Evolutionary conservation across 225 moss, liverwort and hornwort species (phyloP).

Genomic region (Thuidium tamariscinum): DNA sequence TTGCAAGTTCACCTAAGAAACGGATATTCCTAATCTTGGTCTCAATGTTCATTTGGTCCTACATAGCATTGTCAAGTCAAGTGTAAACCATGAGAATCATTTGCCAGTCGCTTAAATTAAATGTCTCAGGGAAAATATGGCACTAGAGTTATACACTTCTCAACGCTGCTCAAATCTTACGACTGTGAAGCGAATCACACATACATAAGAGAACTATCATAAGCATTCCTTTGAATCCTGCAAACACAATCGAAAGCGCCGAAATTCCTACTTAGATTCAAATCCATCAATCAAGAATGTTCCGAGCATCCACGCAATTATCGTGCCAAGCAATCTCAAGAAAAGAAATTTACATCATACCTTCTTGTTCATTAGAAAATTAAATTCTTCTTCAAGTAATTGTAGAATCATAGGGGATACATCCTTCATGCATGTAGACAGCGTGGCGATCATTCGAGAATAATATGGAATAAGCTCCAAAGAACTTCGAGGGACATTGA

Average conservation of each 20-base stretch:
- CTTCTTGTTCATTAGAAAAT: constrained; percentile 97
- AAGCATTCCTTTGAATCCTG: neutral
- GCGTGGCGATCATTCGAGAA: constrained; percentile 98
- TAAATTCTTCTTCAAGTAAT: constrained; percentile 90
- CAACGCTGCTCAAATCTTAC: neutral
- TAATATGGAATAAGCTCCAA: constrained; percentile 95
- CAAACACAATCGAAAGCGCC: neutral
- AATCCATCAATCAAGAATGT: neutral
- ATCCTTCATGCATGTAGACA: constrained; percentile 98
- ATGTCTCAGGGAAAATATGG: neutral
- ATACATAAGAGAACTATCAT: neutral
- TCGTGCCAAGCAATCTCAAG: neutral
- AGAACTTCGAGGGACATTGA: constrained; percentile 90
- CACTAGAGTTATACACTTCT: neutral
- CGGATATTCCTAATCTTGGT: constrained; percentile 98
- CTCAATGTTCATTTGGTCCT: constrained; percentile 99
- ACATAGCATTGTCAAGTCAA: constrained; percentile 7
- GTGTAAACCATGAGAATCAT: neutral
- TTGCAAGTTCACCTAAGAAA: constrained; percentile 87
- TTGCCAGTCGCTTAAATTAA: neutral
- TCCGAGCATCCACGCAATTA: neutral
- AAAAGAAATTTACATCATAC: constrained; percentile 7
- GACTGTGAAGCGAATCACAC: neutral
- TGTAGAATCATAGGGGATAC: constrained; percentile 85
- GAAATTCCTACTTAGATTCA: neutral